These are phyloP conservation scores for Fagus crenata DNA, from an alignment of 306 rosid species.

Conservation along the genomic window DNA sequence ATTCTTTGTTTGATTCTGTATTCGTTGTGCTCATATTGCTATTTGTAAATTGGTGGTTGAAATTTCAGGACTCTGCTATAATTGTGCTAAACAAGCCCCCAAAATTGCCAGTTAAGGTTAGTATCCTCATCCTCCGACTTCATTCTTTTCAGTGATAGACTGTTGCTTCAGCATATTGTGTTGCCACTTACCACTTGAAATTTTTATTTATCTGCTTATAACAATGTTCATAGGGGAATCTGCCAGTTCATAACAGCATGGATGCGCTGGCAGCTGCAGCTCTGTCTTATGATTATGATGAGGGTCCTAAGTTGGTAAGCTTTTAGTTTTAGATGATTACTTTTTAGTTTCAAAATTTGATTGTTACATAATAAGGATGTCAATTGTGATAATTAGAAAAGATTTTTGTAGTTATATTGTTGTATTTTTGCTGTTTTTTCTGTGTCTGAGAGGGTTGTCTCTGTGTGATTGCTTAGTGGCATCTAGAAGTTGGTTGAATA, in stretches of 20 bases:
- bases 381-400: neutral
- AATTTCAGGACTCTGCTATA: constrained; percentile 76
- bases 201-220: constrained; percentile 31
- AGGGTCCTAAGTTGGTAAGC: constrained; percentile 89
- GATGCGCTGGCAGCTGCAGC: constrained; percentile 98
- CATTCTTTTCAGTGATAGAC: constrained; percentile 13
- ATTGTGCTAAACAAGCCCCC: constrained; percentile 92
- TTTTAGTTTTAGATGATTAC: constrained; percentile 20
- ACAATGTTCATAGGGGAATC: constrained; percentile 69
- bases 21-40: constrained; percentile 21
- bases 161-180: constrained; percentile 13
- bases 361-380: neutral
- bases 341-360: neutral
- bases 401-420: neutral
- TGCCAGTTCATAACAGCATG: constrained; percentile 93
- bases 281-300: constrained; percentile 71
- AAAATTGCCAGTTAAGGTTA: constrained; percentile 88
- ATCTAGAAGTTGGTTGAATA: neutral
- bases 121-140: constrained; percentile 28
- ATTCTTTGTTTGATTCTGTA: constrained; percentile 11
- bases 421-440: neutral
- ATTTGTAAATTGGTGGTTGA: neutral
- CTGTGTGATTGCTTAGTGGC: neutral
- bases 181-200: neutral
- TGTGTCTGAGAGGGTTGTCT: neutral